Base-by-base conservation (phyloP, 2,329 filamentous ascomycete species). In the Aureobasidium sp. region DNA sequence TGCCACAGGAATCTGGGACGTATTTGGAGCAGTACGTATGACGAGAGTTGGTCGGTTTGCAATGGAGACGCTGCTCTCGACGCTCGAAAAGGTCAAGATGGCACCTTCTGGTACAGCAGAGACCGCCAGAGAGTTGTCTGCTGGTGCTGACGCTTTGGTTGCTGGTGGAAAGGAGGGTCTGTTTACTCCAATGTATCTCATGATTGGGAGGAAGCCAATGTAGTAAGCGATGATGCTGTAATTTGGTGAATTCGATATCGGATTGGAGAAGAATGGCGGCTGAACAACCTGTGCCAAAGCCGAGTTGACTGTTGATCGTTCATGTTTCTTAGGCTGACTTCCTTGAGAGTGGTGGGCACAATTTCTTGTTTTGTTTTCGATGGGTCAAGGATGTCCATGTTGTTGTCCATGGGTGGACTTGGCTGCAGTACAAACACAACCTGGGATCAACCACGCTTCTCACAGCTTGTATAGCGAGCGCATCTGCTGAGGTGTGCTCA, bases 181-280 rank as follows among this genome's bases (percentile, higher is more conserved):
- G n/a, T 97, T 97, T 77, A 97, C 93, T 1, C 93, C 93, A 59
- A 97, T 97, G 93, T 96, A 96, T 77, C 79, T 97, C 71, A 96
- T 96, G 89, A 84, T 96, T 62, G 93, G 85, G 63, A 85, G 89
- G 76, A 96, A 96, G 81, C 90, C 93, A 33, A 61, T 62, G 58
- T 19, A 19, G 27, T 21, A 46, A 9, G 23, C 9, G 23, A 21
- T 13, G 13, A 17, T 27, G 19, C 40, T 23, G 21, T 23, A 23
- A 21, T 21, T 43, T 11, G 38, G 9, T 42, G 21, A 15, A 37
- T 15, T 37, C 33, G 13, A 37, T n/a, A 37, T 37, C 6, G 17
- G 33, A 6, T 38, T 19, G 17, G 7, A 8, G 17, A 2, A 8
- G 6, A 19, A 38, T 38, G 17, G 8, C 17, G 7, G 15, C 35